Base-by-base conservation (phyloP, 305 asterid genomes). In the Rubia tinctorum region DNA sequence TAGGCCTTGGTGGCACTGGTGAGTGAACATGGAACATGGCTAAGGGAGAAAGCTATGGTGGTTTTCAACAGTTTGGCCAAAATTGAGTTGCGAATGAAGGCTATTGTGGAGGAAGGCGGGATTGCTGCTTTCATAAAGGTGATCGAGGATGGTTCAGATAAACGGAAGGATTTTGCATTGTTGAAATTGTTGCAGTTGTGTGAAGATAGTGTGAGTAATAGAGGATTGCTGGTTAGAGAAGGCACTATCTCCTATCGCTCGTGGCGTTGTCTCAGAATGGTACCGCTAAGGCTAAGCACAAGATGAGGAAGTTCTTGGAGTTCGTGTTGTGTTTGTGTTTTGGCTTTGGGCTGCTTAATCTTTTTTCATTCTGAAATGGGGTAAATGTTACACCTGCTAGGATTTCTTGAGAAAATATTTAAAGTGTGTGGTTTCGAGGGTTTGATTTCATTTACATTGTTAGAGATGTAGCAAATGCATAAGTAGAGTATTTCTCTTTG, bases 41-140 rank as follows among this genome's bases (percentile, higher is more conserved):
- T 94, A 80, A 88, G 95, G 4, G 99, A 94, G 91, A 94, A 94
- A 86, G 95, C 97, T 2, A 88, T 94, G 97, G 97, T 90, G 79
- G 99, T 94, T 58, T 73, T 94, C 88, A 90, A 90, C 76, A 90
- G 92, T 82, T 83, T 94, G 86, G 89, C 95, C 0, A 88, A 79
- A 61, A 77, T 80, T 12, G 92, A 88, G 73, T 56, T 78, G 71
- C 97, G 99, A 37, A 76, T 76, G 12, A 93, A 88, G 44, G 90
- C 95, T 6, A 87, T 91, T 20, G 83, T 89, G 15, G 98, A 88
- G 77, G 99, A 89, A 90, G 97, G 98, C 0, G 98, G 98, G 66
- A 80, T 94, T 22, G 89, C 88, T 0, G 90, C 96, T 11, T 80
- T 94, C 73, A 95, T 91, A 63, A 97, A 94, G 80, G 97, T 88